Conservation (phyloP, 129 eudicot species). For the Tagetes patula region DNA sequence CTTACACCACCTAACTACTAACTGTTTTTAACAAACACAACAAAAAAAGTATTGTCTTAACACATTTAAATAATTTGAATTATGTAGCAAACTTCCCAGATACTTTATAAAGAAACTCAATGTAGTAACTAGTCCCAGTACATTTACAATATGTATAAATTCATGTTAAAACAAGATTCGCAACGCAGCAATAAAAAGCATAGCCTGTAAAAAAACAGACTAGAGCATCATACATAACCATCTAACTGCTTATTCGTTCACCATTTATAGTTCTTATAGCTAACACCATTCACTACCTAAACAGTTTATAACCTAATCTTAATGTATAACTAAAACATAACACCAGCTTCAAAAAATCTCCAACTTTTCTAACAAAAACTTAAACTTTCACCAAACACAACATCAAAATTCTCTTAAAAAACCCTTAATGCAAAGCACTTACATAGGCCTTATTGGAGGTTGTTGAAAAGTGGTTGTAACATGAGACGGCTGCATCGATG, state of each 20-base stretch:
- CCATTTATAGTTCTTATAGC: neutral
- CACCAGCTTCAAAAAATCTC: neutral
- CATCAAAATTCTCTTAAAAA: too few species aligned
- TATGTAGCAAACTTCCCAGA: constrained; percentile 15
- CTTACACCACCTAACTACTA: neutral
- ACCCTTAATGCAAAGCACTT: constrained; percentile 29
- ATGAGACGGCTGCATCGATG: constrained; percentile 36
- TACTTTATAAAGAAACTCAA: neutral
- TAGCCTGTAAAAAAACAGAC: neutral
- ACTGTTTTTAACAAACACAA: neutral
- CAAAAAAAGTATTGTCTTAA: neutral
- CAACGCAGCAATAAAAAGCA: constrained; percentile 14
- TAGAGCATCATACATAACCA: neutral
- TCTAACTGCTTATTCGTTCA: constrained; percentile 5
- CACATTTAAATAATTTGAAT: neutral
- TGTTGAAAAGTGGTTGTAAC: constrained; percentile 43
- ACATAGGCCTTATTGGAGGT: constrained; percentile 49
- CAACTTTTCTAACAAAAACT: neutral
- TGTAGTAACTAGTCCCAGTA: constrained; percentile 1
- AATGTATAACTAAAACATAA: neutral
- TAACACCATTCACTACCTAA: constrained; percentile 6
- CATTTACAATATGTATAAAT: neutral
- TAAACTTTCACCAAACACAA: neutral
- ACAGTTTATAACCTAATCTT: constrained; percentile 2
- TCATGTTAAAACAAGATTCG: neutral